phyloP scores from a whole-genome alignment of 805 yeast species.

The Candida chilensis region DNA sequence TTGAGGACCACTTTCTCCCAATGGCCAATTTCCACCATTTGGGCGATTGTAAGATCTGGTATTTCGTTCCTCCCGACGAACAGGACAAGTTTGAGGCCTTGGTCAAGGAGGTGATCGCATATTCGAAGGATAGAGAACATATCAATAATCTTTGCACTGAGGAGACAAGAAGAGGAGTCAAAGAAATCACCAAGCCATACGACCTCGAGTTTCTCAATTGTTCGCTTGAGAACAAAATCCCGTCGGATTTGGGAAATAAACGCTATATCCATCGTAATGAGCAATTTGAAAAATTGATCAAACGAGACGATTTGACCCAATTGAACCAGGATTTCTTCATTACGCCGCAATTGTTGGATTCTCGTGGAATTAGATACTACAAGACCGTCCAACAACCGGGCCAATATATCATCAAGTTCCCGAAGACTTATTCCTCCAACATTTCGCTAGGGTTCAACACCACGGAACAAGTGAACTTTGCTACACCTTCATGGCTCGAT shows the following conservation, averaged over 20 bases:
- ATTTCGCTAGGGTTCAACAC: slow-evolving; percentile 48
- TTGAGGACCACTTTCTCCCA: slow-evolving; percentile 54
- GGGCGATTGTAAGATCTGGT: slow-evolving; percentile 54
- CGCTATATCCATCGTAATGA: slow-evolving; percentile 4
- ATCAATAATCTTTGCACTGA: no score
- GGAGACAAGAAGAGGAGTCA: slow-evolving; percentile 1
- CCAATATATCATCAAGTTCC: slow-evolving; percentile 49
- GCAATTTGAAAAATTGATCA: slow-evolving; percentile 3
- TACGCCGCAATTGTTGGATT: slow-evolving; percentile 37
- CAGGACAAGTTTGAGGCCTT: slow-evolving; percentile 41
- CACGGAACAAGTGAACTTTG: slow-evolving; percentile 49
- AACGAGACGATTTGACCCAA: slow-evolving; percentile 7
- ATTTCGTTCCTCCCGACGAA: slow-evolving; percentile 50
- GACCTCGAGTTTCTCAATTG: slow-evolving; percentile 8
- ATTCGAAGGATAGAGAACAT: slow-evolving; percentile 4
- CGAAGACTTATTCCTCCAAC: slow-evolving; percentile 40
- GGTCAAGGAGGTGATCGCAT: slow-evolving; percentile 10
- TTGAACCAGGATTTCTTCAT: slow-evolving; percentile 37
- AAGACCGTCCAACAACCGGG: slow-evolving; percentile 52
- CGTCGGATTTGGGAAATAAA: slow-evolving; percentile 13
- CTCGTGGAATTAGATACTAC: slow-evolving; percentile 36
- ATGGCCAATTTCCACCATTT: slow-evolving; percentile 41
- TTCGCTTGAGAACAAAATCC: slow-evolving; percentile 21
- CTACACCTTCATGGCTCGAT: slow-evolving; percentile 47
- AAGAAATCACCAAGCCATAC: slow-evolving; percentile 1